Conservation (phyloP, 2,329 filamentous ascomycete species). For the Beauveria brongniartii region DNA sequence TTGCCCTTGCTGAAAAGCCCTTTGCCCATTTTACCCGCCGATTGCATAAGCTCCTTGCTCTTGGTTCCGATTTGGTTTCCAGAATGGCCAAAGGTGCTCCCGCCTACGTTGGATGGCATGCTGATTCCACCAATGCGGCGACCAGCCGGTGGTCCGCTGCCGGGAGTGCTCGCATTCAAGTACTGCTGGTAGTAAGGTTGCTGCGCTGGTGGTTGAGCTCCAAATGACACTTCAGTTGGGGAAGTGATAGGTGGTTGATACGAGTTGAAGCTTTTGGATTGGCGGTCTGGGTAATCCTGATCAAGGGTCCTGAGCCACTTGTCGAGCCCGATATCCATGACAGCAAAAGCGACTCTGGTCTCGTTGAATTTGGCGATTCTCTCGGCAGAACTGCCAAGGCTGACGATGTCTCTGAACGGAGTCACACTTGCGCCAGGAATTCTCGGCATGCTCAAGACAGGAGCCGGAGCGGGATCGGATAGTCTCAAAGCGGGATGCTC, state of each 20-base stretch:
- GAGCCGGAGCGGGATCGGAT: slow-evolving; percentile 14
- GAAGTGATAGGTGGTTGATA: slow-evolving; percentile 3
- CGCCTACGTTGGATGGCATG: slow-evolving; percentile 31
- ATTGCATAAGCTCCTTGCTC: slow-evolving; percentile 82
- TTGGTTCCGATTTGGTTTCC: slow-evolving; percentile 65
- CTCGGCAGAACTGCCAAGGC: slow-evolving; percentile 55
- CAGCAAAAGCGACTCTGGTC: slow-evolving; percentile 61
- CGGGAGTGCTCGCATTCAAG: slow-evolving; percentile 38
- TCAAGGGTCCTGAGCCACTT: slow-evolving; percentile 45
- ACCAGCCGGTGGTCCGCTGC: slow-evolving; percentile 24
- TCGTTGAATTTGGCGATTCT: slow-evolving; percentile 68
- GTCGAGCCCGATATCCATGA: slow-evolving; percentile 66
- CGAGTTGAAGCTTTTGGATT: slow-evolving; percentile 8
- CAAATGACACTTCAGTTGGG: slow-evolving; percentile 16
- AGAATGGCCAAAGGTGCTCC: slow-evolving; percentile 43
- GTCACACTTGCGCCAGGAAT: slow-evolving; percentile 1
- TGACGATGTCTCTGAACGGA: slow-evolving; percentile 68
- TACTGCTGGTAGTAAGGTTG: slow-evolving; percentile 51
- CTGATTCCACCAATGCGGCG: slow-evolving; percentile 27
- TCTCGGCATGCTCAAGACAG: slow-evolving; percentile 9
- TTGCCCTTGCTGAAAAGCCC: slow-evolving; percentile 86
- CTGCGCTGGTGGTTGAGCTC: slow-evolving; percentile 23
- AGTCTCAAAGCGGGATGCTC: slow-evolving; percentile 27
- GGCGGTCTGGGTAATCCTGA: slow-evolving; percentile 39
- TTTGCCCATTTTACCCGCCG: slow-evolving; percentile 82